Percentiles rank a stretch among this genome's conserved stretches.
Evolutionary conservation across 2,329 filamentous ascomycete genomes (phyloP).

Genomic region (Berkeleyomyces basicola): DNA sequence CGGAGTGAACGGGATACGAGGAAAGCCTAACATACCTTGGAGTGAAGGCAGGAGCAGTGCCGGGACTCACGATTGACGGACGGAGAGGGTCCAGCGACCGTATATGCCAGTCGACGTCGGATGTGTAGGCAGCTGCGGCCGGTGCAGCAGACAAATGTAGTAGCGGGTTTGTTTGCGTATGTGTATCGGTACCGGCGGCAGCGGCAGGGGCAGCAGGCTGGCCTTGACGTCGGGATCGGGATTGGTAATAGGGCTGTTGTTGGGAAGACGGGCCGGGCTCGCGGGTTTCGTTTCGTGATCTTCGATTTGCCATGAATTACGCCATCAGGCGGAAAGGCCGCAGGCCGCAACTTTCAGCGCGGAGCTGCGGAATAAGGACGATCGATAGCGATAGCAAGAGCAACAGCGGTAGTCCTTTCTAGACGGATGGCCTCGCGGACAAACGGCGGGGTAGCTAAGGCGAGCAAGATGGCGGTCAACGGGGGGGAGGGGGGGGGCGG

Average conservation of each 20-base stretch:
- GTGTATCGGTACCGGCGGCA: not conserved
- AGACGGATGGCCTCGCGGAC: no score
- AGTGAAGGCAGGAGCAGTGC: not conserved
- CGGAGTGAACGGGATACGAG: not conserved
- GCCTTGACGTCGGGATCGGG: not conserved
- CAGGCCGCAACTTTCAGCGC: slow-evolving; percentile 5
- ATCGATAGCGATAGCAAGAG: not conserved
- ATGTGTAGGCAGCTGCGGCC: not conserved
- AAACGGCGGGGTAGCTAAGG: not conserved
- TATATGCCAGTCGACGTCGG: not conserved
- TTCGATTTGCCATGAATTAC: slow-evolving; percentile 55
- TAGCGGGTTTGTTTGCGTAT: no score
- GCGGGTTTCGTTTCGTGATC: slow-evolving; percentile 19
- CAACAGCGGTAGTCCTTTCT: not conserved
- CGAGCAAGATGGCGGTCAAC: not conserved
- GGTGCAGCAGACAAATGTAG: not conserved
- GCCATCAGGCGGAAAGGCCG: slow-evolving; percentile 38
- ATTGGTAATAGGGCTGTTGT: not conserved
- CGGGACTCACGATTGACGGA: not conserved
- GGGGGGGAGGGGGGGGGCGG: no score
- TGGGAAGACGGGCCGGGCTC: slow-evolving; percentile 9
- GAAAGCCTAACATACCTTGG: not conserved
- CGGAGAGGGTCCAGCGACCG: not conserved
- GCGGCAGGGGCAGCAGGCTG: not conserved
- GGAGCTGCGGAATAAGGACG: not conserved